Evolutionary conservation across 2,329 filamentous ascomycete species (phyloP).

Genomic region (Colletotrichum nymphaeae): DNA sequence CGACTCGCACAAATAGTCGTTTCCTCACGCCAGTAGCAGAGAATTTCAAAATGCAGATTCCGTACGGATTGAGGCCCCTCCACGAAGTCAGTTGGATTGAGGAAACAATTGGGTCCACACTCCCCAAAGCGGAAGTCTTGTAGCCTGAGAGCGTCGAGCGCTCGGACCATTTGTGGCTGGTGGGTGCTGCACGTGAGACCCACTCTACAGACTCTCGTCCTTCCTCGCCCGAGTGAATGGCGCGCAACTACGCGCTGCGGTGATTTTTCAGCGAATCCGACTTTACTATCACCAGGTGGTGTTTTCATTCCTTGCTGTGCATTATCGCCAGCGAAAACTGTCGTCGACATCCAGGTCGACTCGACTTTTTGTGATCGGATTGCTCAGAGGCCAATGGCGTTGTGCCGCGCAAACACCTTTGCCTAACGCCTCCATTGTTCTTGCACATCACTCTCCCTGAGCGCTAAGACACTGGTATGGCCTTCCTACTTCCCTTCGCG

Average conservation of each 20-base stretch:
- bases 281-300: constrained; percentile 15
- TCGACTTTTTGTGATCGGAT: constrained; percentile 7
- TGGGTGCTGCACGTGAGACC: constrained; percentile 38
- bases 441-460: constrained; percentile 25
- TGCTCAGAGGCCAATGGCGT: constrained; percentile 20
- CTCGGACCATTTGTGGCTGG: constrained; percentile 34
- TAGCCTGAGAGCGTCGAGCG: background rate
- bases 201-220: constrained; percentile 31
- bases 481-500: constrained; percentile 9
- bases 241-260: constrained; percentile 33
- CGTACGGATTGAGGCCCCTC: background rate
- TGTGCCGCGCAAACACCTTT: constrained; percentile 3
- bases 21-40: background rate
- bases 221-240: constrained; percentile 25
- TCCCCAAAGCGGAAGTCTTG: constrained; percentile 11
- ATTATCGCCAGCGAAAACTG: constrained; percentile 13
- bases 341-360: background rate
- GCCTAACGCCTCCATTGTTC: constrained; percentile 31
- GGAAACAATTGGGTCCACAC: background rate
- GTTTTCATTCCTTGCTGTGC: constrained; percentile 5
- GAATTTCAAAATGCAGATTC: background rate
- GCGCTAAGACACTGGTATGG: constrained; percentile 21
- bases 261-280: constrained; percentile 34
- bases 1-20: background rate
- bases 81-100: background rate